Evolutionary conservation across 768 basidiomycete species (phyloP).

Genomic region (Termitomyces sp.): DNA sequence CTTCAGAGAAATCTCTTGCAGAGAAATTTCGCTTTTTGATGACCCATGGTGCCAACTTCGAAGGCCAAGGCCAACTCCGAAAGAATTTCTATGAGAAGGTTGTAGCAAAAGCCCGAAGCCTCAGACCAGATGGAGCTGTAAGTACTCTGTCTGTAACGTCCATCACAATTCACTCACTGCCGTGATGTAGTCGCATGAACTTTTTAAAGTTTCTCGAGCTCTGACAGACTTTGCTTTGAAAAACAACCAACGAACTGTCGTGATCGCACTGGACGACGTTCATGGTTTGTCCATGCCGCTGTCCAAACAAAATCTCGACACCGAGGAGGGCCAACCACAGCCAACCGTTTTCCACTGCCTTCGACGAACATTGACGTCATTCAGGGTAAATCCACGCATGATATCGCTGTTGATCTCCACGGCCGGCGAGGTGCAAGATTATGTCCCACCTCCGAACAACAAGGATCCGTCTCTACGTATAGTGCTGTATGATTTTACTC

Average conservation of each 20-base stretch:
- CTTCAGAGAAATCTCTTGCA: too few relatives aligned
- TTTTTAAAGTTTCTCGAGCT: neutral
- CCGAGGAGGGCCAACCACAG: rapidly evolving
- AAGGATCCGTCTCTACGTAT: neutral
- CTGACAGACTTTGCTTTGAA: neutral
- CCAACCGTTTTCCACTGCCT: neutral
- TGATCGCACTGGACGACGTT: neutral
- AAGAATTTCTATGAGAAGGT: too few relatives aligned
- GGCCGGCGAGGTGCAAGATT: neutral
- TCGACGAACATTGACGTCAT: neutral
- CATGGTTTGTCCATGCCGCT: neutral
- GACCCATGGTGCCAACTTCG: too few relatives aligned
- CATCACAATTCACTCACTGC: neutral
- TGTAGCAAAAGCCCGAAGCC: too few relatives aligned
- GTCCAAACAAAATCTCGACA: too few relatives aligned
- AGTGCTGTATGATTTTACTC: rapidly evolving
- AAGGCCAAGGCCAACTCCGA: too few relatives aligned
- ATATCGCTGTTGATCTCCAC: neutral
- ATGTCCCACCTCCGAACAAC: neutral
- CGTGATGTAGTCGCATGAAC: neutral
- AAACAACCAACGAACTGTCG: neutral
- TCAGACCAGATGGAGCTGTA: too few relatives aligned
- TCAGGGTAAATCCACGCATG: neutral
- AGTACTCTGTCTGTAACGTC: neutral
- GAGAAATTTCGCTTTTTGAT: too few relatives aligned